Evolutionary conservation across 805 yeast species (phyloP).

Genomic region (Ogataea corticis): DNA sequence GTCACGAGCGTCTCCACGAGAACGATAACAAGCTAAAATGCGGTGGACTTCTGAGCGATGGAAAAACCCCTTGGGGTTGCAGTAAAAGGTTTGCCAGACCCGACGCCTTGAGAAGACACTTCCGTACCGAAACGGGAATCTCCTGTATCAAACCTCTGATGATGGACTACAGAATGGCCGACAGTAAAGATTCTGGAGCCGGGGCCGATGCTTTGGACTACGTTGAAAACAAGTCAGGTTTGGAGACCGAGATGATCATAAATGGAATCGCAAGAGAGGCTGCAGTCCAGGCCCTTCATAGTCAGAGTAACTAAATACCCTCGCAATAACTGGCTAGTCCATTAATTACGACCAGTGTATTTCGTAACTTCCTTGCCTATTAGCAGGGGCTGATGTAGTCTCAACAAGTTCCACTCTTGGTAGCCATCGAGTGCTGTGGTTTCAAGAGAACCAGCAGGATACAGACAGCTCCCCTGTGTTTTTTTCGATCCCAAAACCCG

Average conservation of each 20-base stretch:
- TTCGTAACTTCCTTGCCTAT: no score
- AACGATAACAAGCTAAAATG: slow-evolving; percentile 73
- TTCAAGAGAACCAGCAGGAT: no score
- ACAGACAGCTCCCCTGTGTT: no score
- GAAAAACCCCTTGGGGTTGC: slow-evolving; percentile 70
- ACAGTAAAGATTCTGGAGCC: slow-evolving; percentile 1
- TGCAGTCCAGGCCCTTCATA: slow-evolving; percentile 19
- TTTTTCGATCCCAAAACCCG: no score
- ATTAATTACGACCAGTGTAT: no score
- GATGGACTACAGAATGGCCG: slow-evolving; percentile 46
- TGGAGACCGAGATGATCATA: slow-evolving; percentile 20
- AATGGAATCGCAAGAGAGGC: slow-evolving; percentile 25
- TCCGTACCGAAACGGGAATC: slow-evolving; percentile 74
- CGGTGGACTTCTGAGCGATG: slow-evolving; percentile 58
- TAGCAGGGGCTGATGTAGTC: no score
- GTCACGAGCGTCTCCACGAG: slow-evolving; percentile 75
- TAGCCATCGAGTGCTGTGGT: no score
- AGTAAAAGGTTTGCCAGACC: slow-evolving; percentile 72
- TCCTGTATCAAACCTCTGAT: slow-evolving; percentile 64
- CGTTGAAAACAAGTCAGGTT: slow-evolving; percentile 2
- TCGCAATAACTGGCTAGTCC: no score
- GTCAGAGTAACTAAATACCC: slow-evolving; percentile 3
- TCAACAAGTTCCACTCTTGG: no score
- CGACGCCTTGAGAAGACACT: slow-evolving; percentile 76
- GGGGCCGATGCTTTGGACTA: neutral